phyloP scores from a whole-genome alignment of 805 yeast species.

The Scheffersomyces ergatensis region DNA sequence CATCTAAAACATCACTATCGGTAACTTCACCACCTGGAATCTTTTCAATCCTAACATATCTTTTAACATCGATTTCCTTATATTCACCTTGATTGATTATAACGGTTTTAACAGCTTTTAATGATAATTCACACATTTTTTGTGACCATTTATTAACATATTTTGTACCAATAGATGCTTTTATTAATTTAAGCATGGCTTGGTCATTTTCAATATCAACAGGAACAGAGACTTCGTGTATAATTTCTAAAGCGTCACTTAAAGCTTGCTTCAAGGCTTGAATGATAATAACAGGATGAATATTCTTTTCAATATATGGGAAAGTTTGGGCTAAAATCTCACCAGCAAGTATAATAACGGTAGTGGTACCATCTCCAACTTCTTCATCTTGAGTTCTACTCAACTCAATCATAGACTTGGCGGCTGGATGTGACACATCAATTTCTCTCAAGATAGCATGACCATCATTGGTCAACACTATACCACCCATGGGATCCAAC shows the following conservation, averaged over 20 bases:
- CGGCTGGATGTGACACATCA: slow-evolving; percentile 98
- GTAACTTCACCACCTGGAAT: slow-evolving; percentile 97
- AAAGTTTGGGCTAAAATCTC: slow-evolving; percentile 93
- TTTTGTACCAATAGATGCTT: slow-evolving; percentile 94
- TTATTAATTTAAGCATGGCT: slow-evolving; percentile 82
- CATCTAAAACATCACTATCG: slow-evolving; percentile 84
- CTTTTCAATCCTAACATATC: slow-evolving; percentile 92
- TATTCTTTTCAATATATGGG: slow-evolving; percentile 90
- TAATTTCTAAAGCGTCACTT: slow-evolving; percentile 84
- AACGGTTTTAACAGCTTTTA: slow-evolving; percentile 85
- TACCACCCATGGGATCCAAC: slow-evolving; percentile 95
- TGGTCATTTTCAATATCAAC: slow-evolving; percentile 81
- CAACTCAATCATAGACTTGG: slow-evolving; percentile 96
- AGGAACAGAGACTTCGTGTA: slow-evolving; percentile 77
- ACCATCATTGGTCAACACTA: slow-evolving; percentile 96
- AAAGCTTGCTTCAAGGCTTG: slow-evolving; percentile 91
- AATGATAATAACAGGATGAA: slow-evolving; percentile 95
- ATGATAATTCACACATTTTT: slow-evolving; percentile 85
- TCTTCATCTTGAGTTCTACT: slow-evolving; percentile 98
- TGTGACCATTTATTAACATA: slow-evolving; percentile 88
- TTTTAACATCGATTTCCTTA: slow-evolving; percentile 86
- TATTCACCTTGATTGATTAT: slow-evolving; percentile 56
- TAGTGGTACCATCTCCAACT: slow-evolving; percentile 98
- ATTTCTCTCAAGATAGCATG: slow-evolving; percentile 97
- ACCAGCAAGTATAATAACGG: slow-evolving; percentile 95